These are phyloP conservation scores for Aphanocladium album DNA, from an alignment of 2,329 filamentous ascomycete genomes.

Conservation along the genomic window DNA sequence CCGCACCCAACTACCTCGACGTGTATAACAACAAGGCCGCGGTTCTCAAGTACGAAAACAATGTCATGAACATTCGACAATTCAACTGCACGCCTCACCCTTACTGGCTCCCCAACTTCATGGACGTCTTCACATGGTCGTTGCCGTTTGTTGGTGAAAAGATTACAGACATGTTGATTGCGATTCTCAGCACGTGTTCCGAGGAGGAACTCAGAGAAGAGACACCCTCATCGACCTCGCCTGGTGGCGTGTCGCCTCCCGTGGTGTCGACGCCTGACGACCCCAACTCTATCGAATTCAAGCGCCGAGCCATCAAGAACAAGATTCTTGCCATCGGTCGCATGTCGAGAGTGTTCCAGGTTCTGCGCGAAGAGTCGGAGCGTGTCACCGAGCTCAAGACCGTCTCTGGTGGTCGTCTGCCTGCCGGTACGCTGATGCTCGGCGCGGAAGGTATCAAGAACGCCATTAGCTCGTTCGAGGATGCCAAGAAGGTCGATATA, in stretches of 20 bases:
- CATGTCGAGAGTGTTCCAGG: constrained; percentile 95
- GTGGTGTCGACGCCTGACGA: constrained; percentile 43
- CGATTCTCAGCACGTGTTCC: constrained; percentile 97
- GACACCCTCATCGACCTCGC: constrained; percentile 63
- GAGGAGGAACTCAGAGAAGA: constrained; percentile 95
- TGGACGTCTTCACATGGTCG: constrained; percentile 99
- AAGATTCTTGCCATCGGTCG: constrained; percentile 98
- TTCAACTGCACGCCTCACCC: constrained; percentile 99
- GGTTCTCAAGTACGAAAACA: constrained; percentile 98
- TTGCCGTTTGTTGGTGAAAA: constrained; percentile 98
- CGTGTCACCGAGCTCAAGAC: constrained; percentile 97
- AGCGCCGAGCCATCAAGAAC: constrained; percentile 97
- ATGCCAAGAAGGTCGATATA: constrained; percentile 91
- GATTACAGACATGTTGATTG: constrained; percentile 98
- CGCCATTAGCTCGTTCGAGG: constrained; percentile 93
- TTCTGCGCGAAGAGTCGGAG: constrained; percentile 94
- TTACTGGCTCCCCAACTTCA: constrained; percentile 99
- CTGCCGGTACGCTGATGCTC: constrained; percentile 94
- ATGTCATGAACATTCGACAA: constrained; percentile 99
- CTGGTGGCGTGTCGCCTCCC: constrained; percentile 71
- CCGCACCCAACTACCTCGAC: constrained; percentile 95
- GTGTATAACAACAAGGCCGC: constrained; percentile 99
- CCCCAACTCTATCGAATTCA: constrained; percentile 85
- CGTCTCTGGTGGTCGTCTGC: constrained; percentile 83
- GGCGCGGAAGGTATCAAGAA: constrained; percentile 98